Base-by-base conservation (phyloP, 2,329 filamentous ascomycete species). In the Chalara sp. region DNA sequence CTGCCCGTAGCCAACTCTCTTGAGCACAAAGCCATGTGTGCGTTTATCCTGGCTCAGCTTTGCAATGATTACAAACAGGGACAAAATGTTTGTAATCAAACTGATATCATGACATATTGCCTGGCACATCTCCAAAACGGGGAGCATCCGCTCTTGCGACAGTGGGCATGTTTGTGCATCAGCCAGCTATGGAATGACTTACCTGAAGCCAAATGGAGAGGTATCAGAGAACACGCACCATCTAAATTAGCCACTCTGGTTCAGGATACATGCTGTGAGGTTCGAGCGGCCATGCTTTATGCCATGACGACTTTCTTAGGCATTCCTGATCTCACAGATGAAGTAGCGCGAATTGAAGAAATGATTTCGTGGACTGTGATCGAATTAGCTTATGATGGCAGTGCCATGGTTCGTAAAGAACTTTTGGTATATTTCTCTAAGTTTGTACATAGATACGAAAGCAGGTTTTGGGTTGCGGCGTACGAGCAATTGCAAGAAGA, bases 11-110 rank as follows among this genome's bases (percentile, higher is more conserved):
- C 86, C 12, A 95, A 96, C 64, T 84, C 84, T 49, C 89, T 90
- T 59, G 93, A 97, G 70, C 93, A 99, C 72, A 89, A 95, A 64
- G 93, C 93, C 42, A 99, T 99, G 93, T 97, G 93, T 67, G 91
- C 93, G 1, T 99, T 99, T 65, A 96, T 99, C 55, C 81, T 97
- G 41, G 87, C 92, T 30, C 95, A 96, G 79, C 89, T 99, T 56
- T 99, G 93, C 79, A 95, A 93, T 65, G 87, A 87, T 56, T 96
- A 96, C 68, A 87, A 86, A 57, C 89, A 93, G 56, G 93, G 92
- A 2, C 91, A 96, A 67, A 86, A 86, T 47, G 91, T 96, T 8
- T 96, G 91, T 65, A 84, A 96, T 59, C 88, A 89, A 58, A 87
- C 86, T 0, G 91, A 96, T 58, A 84, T 97, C 55, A 92, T 97